A percentile compares a stretch with the other conserved stretches of the same genome.
phyloP scores from a whole-genome alignment of 257 asterid species.

The Nemophila menziesii region DNA sequence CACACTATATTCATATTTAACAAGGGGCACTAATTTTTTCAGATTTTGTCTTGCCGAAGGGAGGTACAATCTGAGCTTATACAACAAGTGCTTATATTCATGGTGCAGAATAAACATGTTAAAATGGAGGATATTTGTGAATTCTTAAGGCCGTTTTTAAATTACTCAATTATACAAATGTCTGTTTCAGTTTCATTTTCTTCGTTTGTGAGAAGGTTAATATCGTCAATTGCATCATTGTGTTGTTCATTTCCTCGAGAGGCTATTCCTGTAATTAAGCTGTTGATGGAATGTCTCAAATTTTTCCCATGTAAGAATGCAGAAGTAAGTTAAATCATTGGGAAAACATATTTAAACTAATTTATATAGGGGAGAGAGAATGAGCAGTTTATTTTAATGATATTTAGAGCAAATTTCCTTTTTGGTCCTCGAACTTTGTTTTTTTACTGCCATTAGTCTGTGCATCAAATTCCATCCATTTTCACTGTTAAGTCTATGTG shows the following conservation, averaged over 20 bases:
- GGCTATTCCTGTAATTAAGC: constrained; percentile 57
- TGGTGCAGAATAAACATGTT: constrained; percentile 50
- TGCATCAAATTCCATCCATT: too few species aligned
- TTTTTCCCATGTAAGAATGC: constrained; percentile 49
- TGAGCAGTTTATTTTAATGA: constrained; percentile 4
- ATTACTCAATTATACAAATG: constrained; percentile 43
- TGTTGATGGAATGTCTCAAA: constrained; percentile 47
- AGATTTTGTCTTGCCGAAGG: constrained; percentile 60
- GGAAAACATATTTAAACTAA: not conserved
- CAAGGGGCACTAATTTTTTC: constrained; percentile 9
- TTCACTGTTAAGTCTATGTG: too few species aligned
- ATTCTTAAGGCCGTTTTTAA: constrained; percentile 71
- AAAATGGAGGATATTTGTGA: constrained; percentile 66
- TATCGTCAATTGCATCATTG: constrained; percentile 53
- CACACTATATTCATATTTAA: not conserved
- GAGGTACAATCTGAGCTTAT: constrained; percentile 64
- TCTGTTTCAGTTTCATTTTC: constrained; percentile 29
- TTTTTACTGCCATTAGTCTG: too few species aligned
- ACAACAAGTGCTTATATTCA: constrained; percentile 55
- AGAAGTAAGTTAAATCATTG: constrained; percentile 48
- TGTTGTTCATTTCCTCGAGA: constrained; percentile 62
- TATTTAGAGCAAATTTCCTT: too few species aligned
- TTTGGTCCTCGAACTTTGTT: too few species aligned
- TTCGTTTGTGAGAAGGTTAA: constrained; percentile 39
- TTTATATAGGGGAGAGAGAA: not conserved